A percentile compares a stretch with the other conserved stretches of the same genome.
Evolutionary conservation across 2,329 filamentous ascomycete species (phyloP).

Genomic region (Talaromyces sp.): DNA sequence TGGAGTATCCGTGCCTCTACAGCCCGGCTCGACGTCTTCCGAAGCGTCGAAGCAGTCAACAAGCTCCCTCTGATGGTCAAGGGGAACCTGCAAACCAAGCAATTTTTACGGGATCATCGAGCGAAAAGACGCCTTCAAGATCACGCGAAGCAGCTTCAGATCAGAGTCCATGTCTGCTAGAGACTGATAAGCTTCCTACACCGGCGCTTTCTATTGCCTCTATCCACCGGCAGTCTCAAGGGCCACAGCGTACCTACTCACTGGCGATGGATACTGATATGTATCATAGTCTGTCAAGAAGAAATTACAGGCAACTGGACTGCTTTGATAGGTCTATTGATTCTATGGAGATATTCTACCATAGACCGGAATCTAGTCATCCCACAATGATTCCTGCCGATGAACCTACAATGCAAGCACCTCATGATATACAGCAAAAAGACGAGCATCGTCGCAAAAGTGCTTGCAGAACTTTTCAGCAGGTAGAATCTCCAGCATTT

Average conservation of each 20-base stretch:
- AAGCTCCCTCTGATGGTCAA: not conserved
- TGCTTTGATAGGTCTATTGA: not conserved
- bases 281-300: not conserved
- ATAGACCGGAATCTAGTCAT: not conserved
- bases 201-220: not conserved
- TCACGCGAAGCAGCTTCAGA: not conserved
- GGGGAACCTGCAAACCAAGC: not conserved
- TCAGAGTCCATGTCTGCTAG: not conserved
- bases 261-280: not conserved
- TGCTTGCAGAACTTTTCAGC: not conserved
- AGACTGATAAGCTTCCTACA: not conserved
- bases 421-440: not conserved
- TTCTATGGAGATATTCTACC: not conserved
- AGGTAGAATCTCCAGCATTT: not conserved
- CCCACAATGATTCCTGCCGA: not conserved
- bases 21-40: constrained; percentile 15
- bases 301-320: not conserved
- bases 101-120: not conserved
- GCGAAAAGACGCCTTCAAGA: not conserved
- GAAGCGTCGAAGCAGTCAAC: not conserved
- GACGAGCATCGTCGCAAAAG: not conserved
- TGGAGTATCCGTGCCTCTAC: constrained; percentile 18
- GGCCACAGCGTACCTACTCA: not conserved
- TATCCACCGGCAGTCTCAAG: not conserved
- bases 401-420: not conserved